Base-by-base conservation (phyloP, 805 yeast species). In the Pichia paraexigua region DNA sequence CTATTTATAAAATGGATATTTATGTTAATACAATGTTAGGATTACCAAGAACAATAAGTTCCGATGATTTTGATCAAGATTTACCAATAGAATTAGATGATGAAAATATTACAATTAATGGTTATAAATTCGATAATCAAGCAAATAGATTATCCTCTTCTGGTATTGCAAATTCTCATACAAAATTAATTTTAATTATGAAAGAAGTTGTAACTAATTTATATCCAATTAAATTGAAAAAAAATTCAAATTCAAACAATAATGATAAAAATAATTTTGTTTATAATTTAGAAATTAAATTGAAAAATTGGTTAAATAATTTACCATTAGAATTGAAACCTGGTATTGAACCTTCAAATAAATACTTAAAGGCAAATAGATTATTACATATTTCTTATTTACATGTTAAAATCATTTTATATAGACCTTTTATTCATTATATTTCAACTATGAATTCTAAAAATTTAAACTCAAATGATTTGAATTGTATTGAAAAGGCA, bases 11-110 rank as follows among this genome's bases (percentile, higher is more conserved):
- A 64, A 85, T 89, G 85, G 97, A 91, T 62, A 81, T 88, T 43
- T 90, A 91, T 64, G 87, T 89, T 60, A 87, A 87, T 64, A 85
- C 96, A 10, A 82, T 90, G 71, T 65, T 91, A 56, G 97, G 96
- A 1, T 71, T 90, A 47, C 97, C 97, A 1, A 72, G 88, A 52
- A 79, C 90, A 2, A 78, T 89, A 18, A 72, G 79, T 46, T 85
- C 83, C 54, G 87, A 83, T 55, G 95, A 88, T 58, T 82, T 87
- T 56, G 96, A 90, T 67, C 97, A 90, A 65, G 91, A 85, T 47
- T 72, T 88, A 56, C 97, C 97, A 1, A 69, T 77, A 35, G 96
- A 89, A 61, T 70, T 88, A 37, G 96, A 89, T 61, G 97, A 90
- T 67, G 95, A 88, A 59, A 84, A 84, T 61, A 83, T 90, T 51